Evolutionary conservation across 2,329 filamentous ascomycete genomes (phyloP).

Genomic region (Anisogramma anomala): DNA sequence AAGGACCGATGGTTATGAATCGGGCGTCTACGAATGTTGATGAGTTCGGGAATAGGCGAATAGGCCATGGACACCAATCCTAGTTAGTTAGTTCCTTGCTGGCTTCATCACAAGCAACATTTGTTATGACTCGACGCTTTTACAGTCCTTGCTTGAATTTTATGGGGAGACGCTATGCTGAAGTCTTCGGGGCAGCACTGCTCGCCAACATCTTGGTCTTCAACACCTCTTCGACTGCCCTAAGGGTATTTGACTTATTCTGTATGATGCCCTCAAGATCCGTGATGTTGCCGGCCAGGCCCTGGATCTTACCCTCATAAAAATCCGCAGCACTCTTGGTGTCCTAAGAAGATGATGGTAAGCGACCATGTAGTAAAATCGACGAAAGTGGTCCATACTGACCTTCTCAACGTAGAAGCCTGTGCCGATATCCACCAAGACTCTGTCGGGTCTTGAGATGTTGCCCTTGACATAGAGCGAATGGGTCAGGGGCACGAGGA

Average conservation of each 20-base stretch:
- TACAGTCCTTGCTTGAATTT: not conserved
- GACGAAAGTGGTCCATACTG: constrained; percentile 8
- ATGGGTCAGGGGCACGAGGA: constrained; percentile 89
- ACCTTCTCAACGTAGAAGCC: constrained; percentile 94
- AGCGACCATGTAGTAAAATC: too few species aligned
- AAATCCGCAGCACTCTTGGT: constrained; percentile 43
- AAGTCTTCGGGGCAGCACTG: constrained; percentile 13
- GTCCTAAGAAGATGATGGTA: constrained; percentile 26
- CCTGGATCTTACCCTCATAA: constrained; percentile 45
- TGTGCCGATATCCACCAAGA: constrained; percentile 86
- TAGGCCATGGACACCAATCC: too few species aligned
- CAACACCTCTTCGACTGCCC: constrained; percentile 67
- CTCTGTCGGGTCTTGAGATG: constrained; percentile 60
- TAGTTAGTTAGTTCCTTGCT: too few species aligned
- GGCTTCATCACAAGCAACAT: too few species aligned
- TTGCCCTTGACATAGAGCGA: constrained; percentile 87
- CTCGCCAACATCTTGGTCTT: constrained; percentile 26
- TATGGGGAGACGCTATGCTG: not conserved
- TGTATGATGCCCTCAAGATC: constrained; percentile 47
- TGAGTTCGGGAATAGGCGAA: too few species aligned
- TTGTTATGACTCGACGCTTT: too few species aligned
- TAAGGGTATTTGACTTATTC: constrained; percentile 71
- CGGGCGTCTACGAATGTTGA: too few species aligned
- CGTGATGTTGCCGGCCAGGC: constrained; percentile 41
- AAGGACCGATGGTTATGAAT: too few species aligned